A percentile compares a stretch with the other conserved stretches of the same genome.
Conservation (phyloP, 768 basidiomycete species). For the Rickenella mellea region DNA sequence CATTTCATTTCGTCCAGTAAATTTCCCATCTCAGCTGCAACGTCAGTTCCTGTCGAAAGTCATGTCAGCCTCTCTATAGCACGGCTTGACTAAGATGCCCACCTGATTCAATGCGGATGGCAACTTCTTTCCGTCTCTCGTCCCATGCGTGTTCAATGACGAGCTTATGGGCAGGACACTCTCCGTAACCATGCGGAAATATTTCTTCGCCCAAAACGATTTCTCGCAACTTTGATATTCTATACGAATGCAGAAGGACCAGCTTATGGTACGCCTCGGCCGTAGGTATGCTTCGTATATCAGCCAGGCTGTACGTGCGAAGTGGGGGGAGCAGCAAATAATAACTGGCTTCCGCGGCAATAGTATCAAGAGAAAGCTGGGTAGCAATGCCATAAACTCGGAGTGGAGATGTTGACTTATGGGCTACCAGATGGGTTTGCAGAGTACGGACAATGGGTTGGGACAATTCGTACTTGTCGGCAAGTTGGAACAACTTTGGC, state of each 20-base stretch:
- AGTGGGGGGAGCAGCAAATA: conserved; percentile 46
- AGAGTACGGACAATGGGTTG: conserved; percentile 33
- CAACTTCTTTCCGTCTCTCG: conserved; percentile 33
- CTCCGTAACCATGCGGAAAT: conserved; percentile 67
- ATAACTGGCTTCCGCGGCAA: conserved; percentile 50
- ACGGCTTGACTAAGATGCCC: conserved; percentile 2
- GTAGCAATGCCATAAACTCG: conserved; percentile 53
- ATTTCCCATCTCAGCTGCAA: conserved; percentile 57
- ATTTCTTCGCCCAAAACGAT: conserved; percentile 50
- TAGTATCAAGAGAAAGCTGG: conserved; percentile 27
- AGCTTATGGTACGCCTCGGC: conserved; percentile 57
- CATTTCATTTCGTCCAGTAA: conserved; percentile 39
- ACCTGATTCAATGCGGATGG: conserved; percentile 47
- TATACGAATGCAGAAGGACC: conserved; percentile 46
- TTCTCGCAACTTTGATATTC: conserved; percentile 42
- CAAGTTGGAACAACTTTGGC: conserved; percentile 42
- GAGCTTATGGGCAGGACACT: conserved; percentile 43
- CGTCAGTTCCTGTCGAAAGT: conserved; percentile 42
- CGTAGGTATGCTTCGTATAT: conserved; percentile 45
- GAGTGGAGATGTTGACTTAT: conserved; percentile 42
- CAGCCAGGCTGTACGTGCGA: conserved; percentile 39
- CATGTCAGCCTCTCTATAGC: conserved; percentile 1
- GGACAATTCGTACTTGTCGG: conserved; percentile 58
- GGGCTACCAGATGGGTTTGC: conserved; percentile 41
- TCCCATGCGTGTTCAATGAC: conserved; percentile 44